phyloP scores from a whole-genome alignment of 2,329 filamentous ascomycete species.

The Pseudocercospora eumusae region DNA sequence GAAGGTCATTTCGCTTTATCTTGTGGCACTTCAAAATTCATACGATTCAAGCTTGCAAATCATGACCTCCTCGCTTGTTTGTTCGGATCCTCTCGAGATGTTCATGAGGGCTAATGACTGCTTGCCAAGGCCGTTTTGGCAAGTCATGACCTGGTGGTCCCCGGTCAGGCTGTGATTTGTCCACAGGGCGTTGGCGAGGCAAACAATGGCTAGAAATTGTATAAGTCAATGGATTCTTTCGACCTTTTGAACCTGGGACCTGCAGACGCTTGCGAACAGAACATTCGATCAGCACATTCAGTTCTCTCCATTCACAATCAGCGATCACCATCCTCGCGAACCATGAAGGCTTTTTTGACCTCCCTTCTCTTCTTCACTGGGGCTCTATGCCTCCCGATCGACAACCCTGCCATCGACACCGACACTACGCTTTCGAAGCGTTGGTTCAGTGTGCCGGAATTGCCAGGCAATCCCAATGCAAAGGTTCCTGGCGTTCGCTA shows the following conservation, averaged over 20 bases:
- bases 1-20: too few relatives aligned
- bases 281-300: neutral
- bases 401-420: neutral
- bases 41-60: too few relatives aligned
- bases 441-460: neutral
- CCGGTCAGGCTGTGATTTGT: neutral
- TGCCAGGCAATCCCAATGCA: neutral
- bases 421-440: neutral
- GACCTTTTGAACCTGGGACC: neutral
- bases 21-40: too few relatives aligned
- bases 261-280: neutral
- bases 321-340: neutral
- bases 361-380: neutral
- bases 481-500: neutral
- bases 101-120: too few relatives aligned
- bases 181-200: neutral
- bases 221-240: neutral
- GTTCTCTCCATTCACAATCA: neutral
- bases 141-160: neutral
- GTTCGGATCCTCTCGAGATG: too few relatives aligned
- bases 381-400: neutral
- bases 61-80: too few relatives aligned
- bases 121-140: neutral
- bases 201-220: neutral
- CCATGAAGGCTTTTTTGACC: neutral